Percentiles rank a stretch among this genome's conserved stretches.
Evolutionary conservation across 148 eudicot species (phyloP).

Genomic region (Tetragonia tetragonoides): DNA sequence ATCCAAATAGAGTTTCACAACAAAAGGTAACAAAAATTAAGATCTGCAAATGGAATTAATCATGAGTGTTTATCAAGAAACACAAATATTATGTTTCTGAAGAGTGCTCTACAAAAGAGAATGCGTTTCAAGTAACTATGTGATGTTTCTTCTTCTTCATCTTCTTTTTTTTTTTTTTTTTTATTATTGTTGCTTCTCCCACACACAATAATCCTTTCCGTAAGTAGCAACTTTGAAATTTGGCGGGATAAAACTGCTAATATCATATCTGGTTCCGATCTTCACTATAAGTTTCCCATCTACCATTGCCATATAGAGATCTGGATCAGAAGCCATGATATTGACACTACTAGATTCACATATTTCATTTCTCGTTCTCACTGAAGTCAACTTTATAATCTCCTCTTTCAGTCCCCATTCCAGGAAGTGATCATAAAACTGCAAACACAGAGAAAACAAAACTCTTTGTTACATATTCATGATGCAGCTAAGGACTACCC

Average conservation of each 20-base stretch:
- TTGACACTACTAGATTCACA: conserved; percentile 39
- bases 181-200: conserved; percentile 24
- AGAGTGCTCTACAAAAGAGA: too few relatives aligned
- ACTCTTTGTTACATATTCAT: background rate
- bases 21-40: too few relatives aligned
- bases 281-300: conserved; percentile 46
- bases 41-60: too few relatives aligned
- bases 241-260: conserved; percentile 48
- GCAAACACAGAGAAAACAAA: background rate
- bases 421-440: conserved; percentile 67
- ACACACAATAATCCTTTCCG: conserved; percentile 43
- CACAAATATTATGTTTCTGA: too few relatives aligned
- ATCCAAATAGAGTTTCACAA: too few relatives aligned
- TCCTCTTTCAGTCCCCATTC: conserved; percentile 61
- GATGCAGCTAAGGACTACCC: background rate
- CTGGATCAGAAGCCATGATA: conserved; percentile 56
- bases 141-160: too few relatives aligned
- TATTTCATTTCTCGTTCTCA: conserved; percentile 48
- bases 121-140: too few relatives aligned
- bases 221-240: conserved; percentile 37
- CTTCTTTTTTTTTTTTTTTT: background rate
- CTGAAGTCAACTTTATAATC: conserved; percentile 33
- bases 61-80: too few relatives aligned
- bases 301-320: conserved; percentile 53
- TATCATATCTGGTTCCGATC: conserved; percentile 27